Evolutionary conservation across 306 rosid genomes (phyloP).

Genomic region (Mimosa pudica): DNA sequence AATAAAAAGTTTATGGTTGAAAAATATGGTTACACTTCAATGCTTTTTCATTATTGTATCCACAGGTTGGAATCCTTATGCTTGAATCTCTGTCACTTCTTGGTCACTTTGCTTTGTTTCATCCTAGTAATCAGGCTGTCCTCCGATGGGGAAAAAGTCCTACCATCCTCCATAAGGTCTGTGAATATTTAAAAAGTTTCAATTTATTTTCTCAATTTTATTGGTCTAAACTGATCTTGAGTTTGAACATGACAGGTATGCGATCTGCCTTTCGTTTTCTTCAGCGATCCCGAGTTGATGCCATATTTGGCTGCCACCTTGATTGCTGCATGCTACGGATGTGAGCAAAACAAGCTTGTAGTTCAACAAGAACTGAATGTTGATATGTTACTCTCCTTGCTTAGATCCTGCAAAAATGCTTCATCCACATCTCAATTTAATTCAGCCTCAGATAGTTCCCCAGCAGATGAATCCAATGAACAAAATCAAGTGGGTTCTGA

Average conservation of each 20-base stretch:
- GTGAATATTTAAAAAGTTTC: slow-evolving; percentile 28
- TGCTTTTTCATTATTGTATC: slow-evolving; percentile 31
- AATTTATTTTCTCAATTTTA: slow-evolving; percentile 28
- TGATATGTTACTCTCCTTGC: slow-evolving; percentile 89
- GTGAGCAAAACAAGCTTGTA: slow-evolving; percentile 87
- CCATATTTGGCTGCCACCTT: slow-evolving; percentile 86
- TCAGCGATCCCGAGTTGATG: slow-evolving; percentile 98
- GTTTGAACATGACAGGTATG: slow-evolving; percentile 68
- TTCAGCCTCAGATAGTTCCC: slow-evolving; percentile 51
- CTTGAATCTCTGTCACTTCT: slow-evolving; percentile 86
- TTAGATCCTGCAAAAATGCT: slow-evolving; percentile 72
- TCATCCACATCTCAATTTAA: slow-evolving; percentile 45
- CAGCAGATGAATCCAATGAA: slow-evolving; percentile 58
- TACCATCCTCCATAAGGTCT: slow-evolving; percentile 93
- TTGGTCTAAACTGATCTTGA: slow-evolving; percentile 45
- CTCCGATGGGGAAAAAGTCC: slow-evolving; percentile 99
- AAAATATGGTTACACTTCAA: slow-evolving; percentile 21
- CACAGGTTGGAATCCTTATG: slow-evolving; percentile 80
- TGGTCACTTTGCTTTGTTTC: slow-evolving; percentile 90
- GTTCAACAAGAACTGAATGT: slow-evolving; percentile 92
- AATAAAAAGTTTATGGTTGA: not conserved
- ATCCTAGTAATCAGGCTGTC: slow-evolving; percentile 91
- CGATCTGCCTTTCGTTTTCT: slow-evolving; percentile 92
- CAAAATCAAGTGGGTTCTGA: slow-evolving; percentile 50
- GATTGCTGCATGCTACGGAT: slow-evolving; percentile 88